phyloP scores from a whole-genome alignment of 192 early-diverging fungal genomes.

The Coemansia sp. region DNA sequence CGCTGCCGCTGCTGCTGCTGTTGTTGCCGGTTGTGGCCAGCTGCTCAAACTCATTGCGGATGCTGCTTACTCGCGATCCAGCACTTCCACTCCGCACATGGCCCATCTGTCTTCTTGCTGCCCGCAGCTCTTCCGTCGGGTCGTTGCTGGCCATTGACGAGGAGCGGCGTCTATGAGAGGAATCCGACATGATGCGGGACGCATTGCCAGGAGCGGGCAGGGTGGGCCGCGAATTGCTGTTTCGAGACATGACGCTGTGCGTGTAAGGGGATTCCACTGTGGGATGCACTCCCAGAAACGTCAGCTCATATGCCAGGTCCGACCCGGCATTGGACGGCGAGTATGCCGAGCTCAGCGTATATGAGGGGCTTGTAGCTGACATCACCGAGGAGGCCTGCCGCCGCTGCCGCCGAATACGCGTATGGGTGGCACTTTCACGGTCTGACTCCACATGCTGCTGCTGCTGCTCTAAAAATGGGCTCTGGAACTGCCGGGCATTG shows the following conservation, averaged over 20 bases:
- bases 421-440: conserved; percentile 43
- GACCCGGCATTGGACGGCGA: conserved; percentile 50
- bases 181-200: conserved; percentile 13
- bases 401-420: conserved; percentile 46
- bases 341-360: conserved; percentile 47
- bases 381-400: conserved; percentile 27
- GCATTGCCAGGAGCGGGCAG: neutral
- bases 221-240: conserved; percentile 17
- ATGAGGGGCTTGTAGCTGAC: conserved; percentile 32
- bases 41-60: conserved; percentile 46
- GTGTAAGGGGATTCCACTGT: conserved; percentile 37
- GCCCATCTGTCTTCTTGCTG: conserved; percentile 3
- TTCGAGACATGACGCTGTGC: conserved; percentile 19
- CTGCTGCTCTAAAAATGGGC: conserved; percentile 27
- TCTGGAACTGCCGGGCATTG: conserved; percentile 25
- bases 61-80: conserved; percentile 48
- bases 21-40: conserved; percentile 10
- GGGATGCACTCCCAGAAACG: conserved; percentile 43
- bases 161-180: conserved; percentile 17
- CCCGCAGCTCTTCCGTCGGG: conserved; percentile 2
- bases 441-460: conserved; percentile 22
- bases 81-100: conserved; percentile 43
- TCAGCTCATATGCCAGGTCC: conserved; percentile 47
- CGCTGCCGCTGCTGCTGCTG: neutral
- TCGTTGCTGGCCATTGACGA: conserved; percentile 11